Evolutionary conservation across 768 basidiomycete genomes (phyloP).

Genomic region (Lactarius trivialis): DNA sequence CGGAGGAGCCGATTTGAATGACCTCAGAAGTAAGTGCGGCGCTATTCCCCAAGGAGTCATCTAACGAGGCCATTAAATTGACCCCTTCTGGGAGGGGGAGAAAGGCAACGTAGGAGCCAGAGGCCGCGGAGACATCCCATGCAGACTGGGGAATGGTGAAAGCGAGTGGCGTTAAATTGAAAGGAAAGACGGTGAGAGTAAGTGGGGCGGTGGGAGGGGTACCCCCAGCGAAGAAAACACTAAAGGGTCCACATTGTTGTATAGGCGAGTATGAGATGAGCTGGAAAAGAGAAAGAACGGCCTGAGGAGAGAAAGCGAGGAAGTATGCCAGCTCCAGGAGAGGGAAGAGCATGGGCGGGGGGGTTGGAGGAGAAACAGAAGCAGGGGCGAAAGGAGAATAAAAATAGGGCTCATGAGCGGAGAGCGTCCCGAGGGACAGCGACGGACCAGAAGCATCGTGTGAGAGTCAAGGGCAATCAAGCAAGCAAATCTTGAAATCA

Average conservation of each 20-base stretch:
- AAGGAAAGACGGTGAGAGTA: constrained; percentile 46
- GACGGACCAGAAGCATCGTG: not conserved
- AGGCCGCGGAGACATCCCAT: constrained; percentile 33
- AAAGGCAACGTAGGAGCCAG: constrained; percentile 42
- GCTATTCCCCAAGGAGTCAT: constrained; percentile 38
- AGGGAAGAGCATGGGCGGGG: constrained; percentile 15
- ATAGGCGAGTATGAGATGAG: constrained; percentile 36
- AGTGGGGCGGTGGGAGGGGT: constrained; percentile 34
- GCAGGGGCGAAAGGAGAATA: not conserved
- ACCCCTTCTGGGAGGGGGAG: constrained; percentile 46
- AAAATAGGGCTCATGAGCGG: not conserved
- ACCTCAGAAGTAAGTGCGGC: constrained; percentile 44
- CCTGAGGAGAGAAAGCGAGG: constrained; percentile 26
- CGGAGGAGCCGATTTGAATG: constrained; percentile 38
- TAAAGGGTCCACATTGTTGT: constrained; percentile 48
- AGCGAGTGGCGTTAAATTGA: constrained; percentile 43
- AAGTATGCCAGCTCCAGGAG: constrained; percentile 12
- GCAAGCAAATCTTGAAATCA: not conserved
- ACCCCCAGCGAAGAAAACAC: constrained; percentile 40
- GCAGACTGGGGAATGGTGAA: constrained; percentile 39
- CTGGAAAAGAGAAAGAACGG: constrained; percentile 28
- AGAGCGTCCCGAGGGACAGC: not conserved
- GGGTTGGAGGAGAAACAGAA: not conserved
- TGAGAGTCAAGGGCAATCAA: not conserved
- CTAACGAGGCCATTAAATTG: constrained; percentile 49